Conservation (phyloP, 2,329 filamentous ascomycete species). For the Pseudogymnoascus sp. region DNA sequence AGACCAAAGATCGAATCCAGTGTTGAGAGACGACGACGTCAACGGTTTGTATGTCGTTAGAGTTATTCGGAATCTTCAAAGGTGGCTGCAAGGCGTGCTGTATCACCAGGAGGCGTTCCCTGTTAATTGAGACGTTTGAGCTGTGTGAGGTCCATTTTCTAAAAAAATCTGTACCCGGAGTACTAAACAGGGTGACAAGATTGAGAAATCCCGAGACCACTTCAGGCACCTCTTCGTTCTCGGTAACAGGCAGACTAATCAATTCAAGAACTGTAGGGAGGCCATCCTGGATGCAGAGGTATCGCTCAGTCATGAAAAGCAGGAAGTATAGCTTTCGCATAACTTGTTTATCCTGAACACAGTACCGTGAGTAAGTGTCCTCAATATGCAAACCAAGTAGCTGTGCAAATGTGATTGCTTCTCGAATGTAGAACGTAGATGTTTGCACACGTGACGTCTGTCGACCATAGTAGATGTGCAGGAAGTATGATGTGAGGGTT, state of each 20-base stretch:
- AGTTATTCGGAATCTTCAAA: too few species aligned
- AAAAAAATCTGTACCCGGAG: not conserved
- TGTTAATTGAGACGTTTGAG: too few species aligned
- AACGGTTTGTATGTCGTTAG: too few species aligned
- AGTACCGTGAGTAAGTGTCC: constrained; percentile 6
- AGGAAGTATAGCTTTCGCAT: constrained; percentile 8
- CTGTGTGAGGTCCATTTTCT: too few species aligned
- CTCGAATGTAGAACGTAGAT: constrained; percentile 10
- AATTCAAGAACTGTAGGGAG: constrained; percentile 5
- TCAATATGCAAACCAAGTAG: constrained; percentile 8
- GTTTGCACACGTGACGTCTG: constrained; percentile 2
- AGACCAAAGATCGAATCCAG: not conserved
- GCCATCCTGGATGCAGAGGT: constrained; percentile 6
- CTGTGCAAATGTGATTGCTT: constrained; percentile 9
- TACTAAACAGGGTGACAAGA: constrained; percentile 1
- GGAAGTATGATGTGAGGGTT: too few species aligned
- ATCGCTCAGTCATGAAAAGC: constrained; percentile 9
- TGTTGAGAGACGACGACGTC: too few species aligned
- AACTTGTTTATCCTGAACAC: constrained; percentile 1
- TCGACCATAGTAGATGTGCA: too few species aligned
- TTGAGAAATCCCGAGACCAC: not conserved
- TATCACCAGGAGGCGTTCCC: too few species aligned
- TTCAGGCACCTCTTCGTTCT: constrained; percentile 6
- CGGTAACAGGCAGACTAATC: constrained; percentile 4
- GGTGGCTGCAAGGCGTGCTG: too few species aligned